These are phyloP conservation scores for Malus hybrid DNA, from an alignment of 331 rosid genomes.

Conservation along the genomic window DNA sequence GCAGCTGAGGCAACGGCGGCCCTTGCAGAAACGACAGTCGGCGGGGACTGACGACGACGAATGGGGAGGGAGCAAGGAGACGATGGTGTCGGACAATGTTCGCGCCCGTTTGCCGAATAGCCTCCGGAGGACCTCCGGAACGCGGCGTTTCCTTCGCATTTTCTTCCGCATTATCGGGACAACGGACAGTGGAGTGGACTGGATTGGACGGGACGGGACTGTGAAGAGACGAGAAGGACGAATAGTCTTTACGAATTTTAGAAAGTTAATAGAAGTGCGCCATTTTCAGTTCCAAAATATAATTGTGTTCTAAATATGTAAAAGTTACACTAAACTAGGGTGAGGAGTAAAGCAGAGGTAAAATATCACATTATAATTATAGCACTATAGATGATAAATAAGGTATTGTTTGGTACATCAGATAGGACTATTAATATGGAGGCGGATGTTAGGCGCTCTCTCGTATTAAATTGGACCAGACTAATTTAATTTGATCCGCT, in stretches of 20 bases:
- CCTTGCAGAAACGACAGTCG: constrained; percentile 37
- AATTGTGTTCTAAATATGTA: background rate
- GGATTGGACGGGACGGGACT: no score
- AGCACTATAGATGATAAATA: no score
- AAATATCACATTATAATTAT: no score
- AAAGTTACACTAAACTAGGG: no score
- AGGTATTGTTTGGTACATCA: no score
- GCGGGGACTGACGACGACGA: constrained; percentile 9
- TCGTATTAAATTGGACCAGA: no score
- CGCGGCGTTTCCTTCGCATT: constrained; percentile 44
- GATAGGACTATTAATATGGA: no score
- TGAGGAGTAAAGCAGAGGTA: no score
- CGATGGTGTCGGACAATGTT: constrained; percentile 35
- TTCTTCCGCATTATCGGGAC: background rate
- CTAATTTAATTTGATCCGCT: no score
- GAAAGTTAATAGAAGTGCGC: background rate
- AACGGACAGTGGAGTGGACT: background rate
- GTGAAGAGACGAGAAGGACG: background rate
- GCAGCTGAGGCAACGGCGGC: constrained; percentile 43
- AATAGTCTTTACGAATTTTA: background rate
- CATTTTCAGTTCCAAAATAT: background rate
- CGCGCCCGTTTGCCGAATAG: constrained; percentile 43
- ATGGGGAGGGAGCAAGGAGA: constrained; percentile 44
- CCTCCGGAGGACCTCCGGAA: constrained; percentile 64
- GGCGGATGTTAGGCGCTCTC: no score